Conservation (phyloP, 371 early-diverging fungal species). For the Thermomucor indicae-seudaticae region DNA sequence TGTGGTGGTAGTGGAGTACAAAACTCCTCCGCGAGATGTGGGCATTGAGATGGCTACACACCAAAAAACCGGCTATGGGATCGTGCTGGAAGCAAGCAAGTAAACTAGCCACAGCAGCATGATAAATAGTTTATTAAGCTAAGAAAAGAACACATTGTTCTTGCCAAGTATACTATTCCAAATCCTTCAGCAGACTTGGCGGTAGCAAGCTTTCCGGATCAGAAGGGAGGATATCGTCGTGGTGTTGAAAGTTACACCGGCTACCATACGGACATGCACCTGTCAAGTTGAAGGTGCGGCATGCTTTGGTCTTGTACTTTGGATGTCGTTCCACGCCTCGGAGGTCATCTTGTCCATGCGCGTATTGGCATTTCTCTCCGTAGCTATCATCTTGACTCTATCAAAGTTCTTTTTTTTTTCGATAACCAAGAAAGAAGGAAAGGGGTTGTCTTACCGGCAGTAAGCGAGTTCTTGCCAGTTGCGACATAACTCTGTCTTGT, state of each 20-base stretch:
- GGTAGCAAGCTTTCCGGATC: constrained; percentile 35
- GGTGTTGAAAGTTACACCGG: constrained; percentile 95
- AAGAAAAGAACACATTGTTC: too few species aligned
- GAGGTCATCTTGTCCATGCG: constrained; percentile 84
- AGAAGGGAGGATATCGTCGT: constrained; percentile 17
- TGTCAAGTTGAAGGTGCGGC: constrained; percentile 83
- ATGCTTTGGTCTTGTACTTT: constrained; percentile 92
- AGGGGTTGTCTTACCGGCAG: constrained; percentile 10
- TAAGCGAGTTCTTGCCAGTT: constrained; percentile 17
- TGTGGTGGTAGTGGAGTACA: too few species aligned
- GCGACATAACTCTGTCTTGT: constrained; percentile 24
- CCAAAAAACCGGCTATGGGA: too few species aligned
- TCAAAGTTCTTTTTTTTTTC: neutral
- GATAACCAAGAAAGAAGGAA: neutral
- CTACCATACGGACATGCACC: constrained; percentile 94
- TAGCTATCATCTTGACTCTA: constrained; percentile 59
- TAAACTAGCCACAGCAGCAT: too few species aligned
- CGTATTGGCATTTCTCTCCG: constrained; percentile 94
- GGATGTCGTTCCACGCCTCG: constrained; percentile 89
- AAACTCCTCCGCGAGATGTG: too few species aligned
- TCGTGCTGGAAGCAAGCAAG: too few species aligned
- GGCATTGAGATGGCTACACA: too few species aligned
- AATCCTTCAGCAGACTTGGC: constrained; percentile 26
- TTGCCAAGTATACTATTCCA: too few species aligned
- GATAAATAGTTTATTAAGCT: too few species aligned